phyloP scores from a whole-genome alignment of 1,139 yeast species.

The Scheffersomyces cryptocercus region DNA sequence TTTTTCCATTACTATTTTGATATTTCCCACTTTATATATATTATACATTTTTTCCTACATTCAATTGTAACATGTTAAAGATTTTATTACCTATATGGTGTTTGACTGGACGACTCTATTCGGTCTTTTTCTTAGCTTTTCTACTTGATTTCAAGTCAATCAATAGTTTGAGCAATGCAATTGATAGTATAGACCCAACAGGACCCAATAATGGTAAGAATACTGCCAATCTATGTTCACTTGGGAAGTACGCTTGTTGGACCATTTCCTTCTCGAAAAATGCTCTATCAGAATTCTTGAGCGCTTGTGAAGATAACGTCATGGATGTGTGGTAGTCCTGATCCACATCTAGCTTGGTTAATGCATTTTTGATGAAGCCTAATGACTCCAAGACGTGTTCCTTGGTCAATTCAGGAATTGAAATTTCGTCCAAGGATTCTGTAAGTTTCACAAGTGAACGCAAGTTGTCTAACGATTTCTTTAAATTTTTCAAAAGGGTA shows the following conservation, averaged over 20 bases:
- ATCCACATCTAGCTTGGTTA: conserved; percentile 25
- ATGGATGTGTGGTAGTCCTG: conserved; percentile 50
- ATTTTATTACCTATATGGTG: too few species aligned
- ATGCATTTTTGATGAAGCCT: conserved; percentile 31
- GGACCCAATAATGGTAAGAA: conserved; percentile 91
- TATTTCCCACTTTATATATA: neutral
- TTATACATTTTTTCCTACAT: neutral
- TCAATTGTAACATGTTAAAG: neutral
- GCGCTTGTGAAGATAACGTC: conserved; percentile 54
- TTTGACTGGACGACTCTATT: neutral
- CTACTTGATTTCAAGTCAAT: conserved; percentile 20
- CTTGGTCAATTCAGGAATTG: conserved; percentile 72
- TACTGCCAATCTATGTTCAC: conserved; percentile 92
- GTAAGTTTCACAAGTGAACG: conserved; percentile 71
- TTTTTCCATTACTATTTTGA: too few species aligned
- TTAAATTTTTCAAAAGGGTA: conserved; percentile 55
- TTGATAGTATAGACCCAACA: conserved; percentile 61
- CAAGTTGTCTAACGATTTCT: conserved; percentile 54
- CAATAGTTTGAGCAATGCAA: conserved; percentile 51
- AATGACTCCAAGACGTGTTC: conserved; percentile 47
- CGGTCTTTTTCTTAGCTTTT: conserved; percentile 2
- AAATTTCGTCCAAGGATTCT: conserved; percentile 68
- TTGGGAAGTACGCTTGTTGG: conserved; percentile 91
- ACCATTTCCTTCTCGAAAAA: conserved; percentile 95
- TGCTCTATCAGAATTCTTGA: conserved; percentile 65